phyloP scores from a whole-genome alignment of 2,329 filamentous ascomycete genomes.

The Neurospora sp. region DNA sequence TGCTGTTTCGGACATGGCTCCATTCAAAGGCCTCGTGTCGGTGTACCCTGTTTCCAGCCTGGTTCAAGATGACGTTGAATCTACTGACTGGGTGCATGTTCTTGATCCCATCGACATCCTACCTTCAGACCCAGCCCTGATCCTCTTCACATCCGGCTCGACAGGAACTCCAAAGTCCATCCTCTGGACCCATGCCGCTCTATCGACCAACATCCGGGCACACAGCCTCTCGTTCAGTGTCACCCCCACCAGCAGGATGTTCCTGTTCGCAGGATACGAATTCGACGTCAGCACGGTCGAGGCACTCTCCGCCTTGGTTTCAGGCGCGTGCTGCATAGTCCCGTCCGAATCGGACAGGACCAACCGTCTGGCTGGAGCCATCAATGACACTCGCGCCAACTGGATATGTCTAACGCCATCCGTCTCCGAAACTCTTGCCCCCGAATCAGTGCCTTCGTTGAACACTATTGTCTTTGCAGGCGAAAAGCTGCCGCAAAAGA shows the following conservation, averaged over 20 bases:
- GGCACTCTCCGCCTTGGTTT: slow-evolving; percentile 10
- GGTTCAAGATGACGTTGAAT: slow-evolving; percentile 3
- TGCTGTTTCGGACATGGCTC: not conserved
- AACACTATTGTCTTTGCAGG: slow-evolving; percentile 20
- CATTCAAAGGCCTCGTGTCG: slow-evolving; percentile 1
- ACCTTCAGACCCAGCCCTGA: slow-evolving; percentile 19
- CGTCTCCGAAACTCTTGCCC: slow-evolving; percentile 20
- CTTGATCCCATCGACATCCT: not conserved
- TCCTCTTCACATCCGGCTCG: slow-evolving; percentile 33
- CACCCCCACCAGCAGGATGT: no score
- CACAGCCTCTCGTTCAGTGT: no score
- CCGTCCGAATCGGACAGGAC: slow-evolving; percentile 30
- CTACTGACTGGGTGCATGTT: not conserved
- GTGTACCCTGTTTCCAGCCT: slow-evolving; percentile 6
- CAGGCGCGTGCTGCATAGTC: slow-evolving; percentile 25
- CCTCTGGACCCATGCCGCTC: slow-evolving; percentile 5
- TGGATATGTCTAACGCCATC: slow-evolving; percentile 21
- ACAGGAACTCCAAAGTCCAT: slow-evolving; percentile 38
- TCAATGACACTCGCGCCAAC: slow-evolving; percentile 18
- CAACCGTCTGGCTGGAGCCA: slow-evolving; percentile 26
- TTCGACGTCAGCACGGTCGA: slow-evolving; percentile 23
- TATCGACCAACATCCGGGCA: no score
- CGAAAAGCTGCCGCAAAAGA: slow-evolving; percentile 16
- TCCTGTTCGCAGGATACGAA: slow-evolving; percentile 22
- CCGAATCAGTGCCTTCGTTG: slow-evolving; percentile 18